These are phyloP conservation scores for Colletotrichum sp. DNA, from an alignment of 2,329 filamentous ascomycete species.

Conservation along the genomic window DNA sequence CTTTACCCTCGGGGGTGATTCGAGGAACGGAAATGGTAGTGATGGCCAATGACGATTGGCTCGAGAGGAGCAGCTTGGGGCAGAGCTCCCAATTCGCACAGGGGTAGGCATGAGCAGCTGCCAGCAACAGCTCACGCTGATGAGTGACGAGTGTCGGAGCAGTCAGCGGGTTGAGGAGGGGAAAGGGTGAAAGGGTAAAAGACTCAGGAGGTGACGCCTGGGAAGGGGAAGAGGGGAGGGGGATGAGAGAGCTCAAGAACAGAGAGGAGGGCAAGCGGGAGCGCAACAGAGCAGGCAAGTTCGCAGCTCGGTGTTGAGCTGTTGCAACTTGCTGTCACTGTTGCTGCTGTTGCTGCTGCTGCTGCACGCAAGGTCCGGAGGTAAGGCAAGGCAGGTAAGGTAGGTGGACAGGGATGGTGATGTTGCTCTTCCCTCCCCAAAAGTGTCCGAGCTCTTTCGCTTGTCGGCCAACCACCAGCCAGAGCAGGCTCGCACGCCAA, in stretches of 20 bases:
- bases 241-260: neutral
- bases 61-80: neutral
- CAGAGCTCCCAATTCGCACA: conserved; percentile 7
- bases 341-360: neutral
- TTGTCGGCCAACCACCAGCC: conserved; percentile 16
- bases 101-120: neutral
- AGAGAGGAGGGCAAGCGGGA: neutral
- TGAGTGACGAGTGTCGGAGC: neutral
- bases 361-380: neutral
- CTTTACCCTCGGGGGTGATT: neutral
- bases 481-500: neutral
- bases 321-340: neutral
- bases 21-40: neutral
- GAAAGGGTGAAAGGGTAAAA: neutral
- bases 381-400: neutral
- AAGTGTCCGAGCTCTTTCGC: conserved; percentile 18
- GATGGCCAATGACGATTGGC: neutral
- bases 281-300: neutral
- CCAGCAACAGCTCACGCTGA: neutral
- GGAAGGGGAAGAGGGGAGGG: neutral
- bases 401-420: conserved; percentile 21
- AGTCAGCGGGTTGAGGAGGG: neutral
- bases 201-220: neutral
- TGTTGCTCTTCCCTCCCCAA: neutral
- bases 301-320: neutral